Evolutionary conservation across 106 monocot genomes (phyloP), one percentile per base, ranked within the genome.

Genomic region (Cymbidium sinense): DNA sequence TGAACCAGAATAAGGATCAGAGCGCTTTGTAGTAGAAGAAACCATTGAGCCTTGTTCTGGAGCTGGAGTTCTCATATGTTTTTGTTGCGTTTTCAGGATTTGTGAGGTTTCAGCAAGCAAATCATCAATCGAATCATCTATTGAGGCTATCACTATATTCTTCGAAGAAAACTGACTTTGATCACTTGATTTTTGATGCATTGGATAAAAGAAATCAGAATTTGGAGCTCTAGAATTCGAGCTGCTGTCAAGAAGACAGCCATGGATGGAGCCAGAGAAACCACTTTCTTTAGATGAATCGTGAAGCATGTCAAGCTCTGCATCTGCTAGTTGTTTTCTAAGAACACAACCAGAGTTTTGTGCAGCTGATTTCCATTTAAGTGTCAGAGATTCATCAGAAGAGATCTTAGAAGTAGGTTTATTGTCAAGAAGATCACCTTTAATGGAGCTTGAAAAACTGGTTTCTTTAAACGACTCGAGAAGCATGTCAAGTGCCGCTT

Each of bases 81-180:
- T 39, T 29, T 64, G 47, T 29, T 64, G 47, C 11, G 73, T 33
- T 18, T 75, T 41, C 7, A 43, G 5, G 21, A 34, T 43, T 9
- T 52, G 2, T 23, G 90, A 84, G 37, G 84, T 82, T 76, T 81
- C 83, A 12, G 83, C 73, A 77, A 87, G 83, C 73, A 90, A 79
- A 78, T 83, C 76, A 79, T 90, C 90, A 11, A 90, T 75, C 5
- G 36, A 82, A 76, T 85, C 85, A 78, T 87, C 84, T 23, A 82
- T 11, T 29, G 80, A 78, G 70, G 54, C n/a, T 50, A 3, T 33
- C 6, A 31, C 19, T 8, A 15, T 19, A 2, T 54, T 29, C 18
- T 36, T 72, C 12, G 77, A 81, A 30, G 73, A 43, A 79, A 67
- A 41, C 37, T 35, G 52, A 61, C 12, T 12, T 84, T 6, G 79